Base-by-base conservation (phyloP, 441 rosid genomes). In the Eutrema salsugineum region DNA sequence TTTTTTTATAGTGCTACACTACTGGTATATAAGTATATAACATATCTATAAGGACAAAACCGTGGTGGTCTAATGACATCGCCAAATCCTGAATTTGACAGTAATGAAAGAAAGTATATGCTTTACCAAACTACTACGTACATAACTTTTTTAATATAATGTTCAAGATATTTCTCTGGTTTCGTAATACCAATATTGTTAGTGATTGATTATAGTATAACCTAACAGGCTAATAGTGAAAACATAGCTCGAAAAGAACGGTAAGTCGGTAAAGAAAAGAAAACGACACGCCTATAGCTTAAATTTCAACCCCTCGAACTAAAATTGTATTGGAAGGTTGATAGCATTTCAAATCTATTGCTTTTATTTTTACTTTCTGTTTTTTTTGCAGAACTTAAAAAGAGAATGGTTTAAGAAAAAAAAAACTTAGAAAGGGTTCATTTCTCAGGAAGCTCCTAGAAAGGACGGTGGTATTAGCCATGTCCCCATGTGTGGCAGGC, bases 401-500 rank as follows among this genome's bases (percentile, higher is more conserved):
- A 55, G 42, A 43, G 33, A 24, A 10, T 56, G 22, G 12, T 57
- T 5, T n/a, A 15, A 15, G n/a, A n/a, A n/a, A n/a, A n/a, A n/a
- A n/a, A n/a, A n/a, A n/a, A n/a, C n/a, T n/a, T n/a, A n/a, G n/a
- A n/a, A n/a, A n/a, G n/a, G n/a, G n/a, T n/a, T n/a, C n/a, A n/a
- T 35, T 35, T 9, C 32, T 11, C 11, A 36, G 24, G 12, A 56
- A 15, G 30, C 8, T 27, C 54, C 32, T 20, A 38, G 38, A 71
- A 46, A 32, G 69, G 76, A 22, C 47, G 63, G 63, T 71, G 39
- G 10, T 71, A 20, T 24, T n/a, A 28, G 5, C 42, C 9, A 17
- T 35, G 36, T 33, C 47, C 63, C 42, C 9, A 17, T 35, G 36
- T 33, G 55, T 72, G 63, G 49, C 65, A 46, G 63, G 49, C 65